Base-by-base conservation (phyloP, 192 early-diverging fungal genomes). In the Coemansia sp. region DNA sequence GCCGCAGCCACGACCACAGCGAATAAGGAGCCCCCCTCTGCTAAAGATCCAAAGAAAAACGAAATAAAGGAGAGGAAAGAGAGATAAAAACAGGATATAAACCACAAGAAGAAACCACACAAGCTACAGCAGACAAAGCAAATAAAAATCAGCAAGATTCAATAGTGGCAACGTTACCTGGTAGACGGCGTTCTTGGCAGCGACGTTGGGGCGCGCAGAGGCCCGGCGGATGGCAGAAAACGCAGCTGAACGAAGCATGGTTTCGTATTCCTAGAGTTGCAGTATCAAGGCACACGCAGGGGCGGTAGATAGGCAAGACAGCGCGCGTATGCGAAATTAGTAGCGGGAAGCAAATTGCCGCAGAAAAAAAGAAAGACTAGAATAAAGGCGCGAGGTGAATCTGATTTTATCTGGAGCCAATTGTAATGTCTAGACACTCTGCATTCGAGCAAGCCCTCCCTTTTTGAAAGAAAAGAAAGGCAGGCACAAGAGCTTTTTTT, bases 221-320 rank as follows among this genome's bases (percentile, higher is more conserved):
- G 68, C 68, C 67, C 58, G 63, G 56, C 73, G 68, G 19, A 69
- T 25, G 24, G 68, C 73, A 45, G 67, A 60, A 54, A 70, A 55
- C 23, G 67, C 51, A 57, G 64, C 64, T 51, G 68, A 39, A 36
- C 73, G 73, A 67, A 75, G 73, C 73, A 75, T 42, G 39, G 13
- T 75, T 14, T 16, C 48, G 13, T 23, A 25, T 10, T 22, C 10
- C 9, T 45, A 23, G n/a, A 46, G 14, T 46, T 46, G 45, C 45
- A 19, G 19, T 6, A 52, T 25, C n/a, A n/a, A n/a, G n/a, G n/a
- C n/a, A n/a, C n/a, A n/a, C n/a, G n/a, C n/a, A n/a, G n/a, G n/a
- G n/a, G n/a, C n/a, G n/a, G n/a, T n/a, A n/a, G n/a, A n/a, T n/a
- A n/a, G n/a, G n/a, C n/a, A n/a, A n/a, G n/a, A n/a, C n/a, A n/a